These are phyloP conservation scores for Ampelocalamus luodianensis DNA, from an alignment of 176 grass and related monocot species.

Conservation along the genomic window DNA sequence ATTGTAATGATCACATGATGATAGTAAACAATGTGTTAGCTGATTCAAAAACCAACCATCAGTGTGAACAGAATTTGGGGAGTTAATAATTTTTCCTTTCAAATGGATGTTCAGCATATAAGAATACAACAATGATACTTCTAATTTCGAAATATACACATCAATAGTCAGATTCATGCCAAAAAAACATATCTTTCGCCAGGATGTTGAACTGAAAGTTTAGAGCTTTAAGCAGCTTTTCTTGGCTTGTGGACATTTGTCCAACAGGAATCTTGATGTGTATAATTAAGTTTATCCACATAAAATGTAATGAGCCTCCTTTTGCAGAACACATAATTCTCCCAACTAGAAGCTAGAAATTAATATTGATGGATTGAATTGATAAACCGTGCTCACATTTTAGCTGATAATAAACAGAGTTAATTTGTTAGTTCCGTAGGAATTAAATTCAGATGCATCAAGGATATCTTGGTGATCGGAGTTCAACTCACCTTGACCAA, in stretches of 20 bases:
- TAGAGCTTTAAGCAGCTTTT: neutral
- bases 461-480: conserved; percentile 18
- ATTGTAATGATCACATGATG: neutral
- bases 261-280: conserved; percentile 5
- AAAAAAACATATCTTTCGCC: neutral
- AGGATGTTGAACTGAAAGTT: conserved; percentile 7
- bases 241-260: neutral
- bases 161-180: conserved; percentile 17
- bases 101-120: neutral
- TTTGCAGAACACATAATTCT: conserved; percentile 20
- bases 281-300: neutral
- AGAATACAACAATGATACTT: neutral
- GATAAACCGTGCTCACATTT: conserved; percentile 15
- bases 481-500: conserved; percentile 83
- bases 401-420: conserved; percentile 42
- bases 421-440: neutral
- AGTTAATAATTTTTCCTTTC: neutral
- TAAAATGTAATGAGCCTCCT: neutral
- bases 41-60: conserved; percentile 12
- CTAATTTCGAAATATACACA: conserved; percentile 1
- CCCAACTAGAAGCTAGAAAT: neutral
- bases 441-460: conserved; percentile 10
- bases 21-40: neutral
- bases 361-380: neutral
- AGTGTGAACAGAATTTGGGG: neutral